phyloP scores from a whole-genome alignment of 2,329 filamentous ascomycete species.

The Xylaria sp. region DNA sequence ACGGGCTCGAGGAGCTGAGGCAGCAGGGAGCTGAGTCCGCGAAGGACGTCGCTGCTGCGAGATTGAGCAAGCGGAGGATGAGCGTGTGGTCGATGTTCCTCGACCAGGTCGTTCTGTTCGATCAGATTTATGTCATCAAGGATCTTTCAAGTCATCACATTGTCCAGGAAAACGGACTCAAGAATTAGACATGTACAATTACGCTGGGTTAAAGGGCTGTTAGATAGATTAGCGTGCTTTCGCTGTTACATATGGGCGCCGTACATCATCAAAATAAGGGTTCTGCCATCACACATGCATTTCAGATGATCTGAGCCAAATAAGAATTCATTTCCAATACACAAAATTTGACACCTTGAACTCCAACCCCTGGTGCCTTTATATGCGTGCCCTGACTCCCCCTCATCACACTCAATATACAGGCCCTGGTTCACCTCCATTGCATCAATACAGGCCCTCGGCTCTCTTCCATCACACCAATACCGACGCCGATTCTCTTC shows the following conservation, averaged over 20 bases:
- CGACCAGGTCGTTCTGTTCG: conserved; percentile 51
- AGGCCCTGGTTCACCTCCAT: no score
- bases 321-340: no score
- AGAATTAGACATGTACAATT: conserved; percentile 24
- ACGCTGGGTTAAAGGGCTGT: conserved; percentile 4
- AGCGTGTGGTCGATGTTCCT: conserved; percentile 45
- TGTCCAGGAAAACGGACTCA: conserved; percentile 27
- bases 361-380: no score
- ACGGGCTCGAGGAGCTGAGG: conserved; percentile 32
- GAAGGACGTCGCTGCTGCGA: conserved; percentile 28
- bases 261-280: no score
- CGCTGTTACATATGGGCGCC: neutral
- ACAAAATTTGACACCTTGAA: no score
- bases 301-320: no score
- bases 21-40: conserved; percentile 9
- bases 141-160: conserved; percentile 44
- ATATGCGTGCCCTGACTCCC: no score
- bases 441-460: no score
- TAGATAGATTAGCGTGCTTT: conserved; percentile 17
- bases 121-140: conserved; percentile 52
- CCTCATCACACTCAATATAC: no score
- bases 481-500: no score
- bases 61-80: conserved; percentile 32
- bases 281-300: no score
- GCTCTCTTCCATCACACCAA: no score